Base-by-base conservation (phyloP, 106 monocot species). In the Phalaenopsis equestris region DNA sequence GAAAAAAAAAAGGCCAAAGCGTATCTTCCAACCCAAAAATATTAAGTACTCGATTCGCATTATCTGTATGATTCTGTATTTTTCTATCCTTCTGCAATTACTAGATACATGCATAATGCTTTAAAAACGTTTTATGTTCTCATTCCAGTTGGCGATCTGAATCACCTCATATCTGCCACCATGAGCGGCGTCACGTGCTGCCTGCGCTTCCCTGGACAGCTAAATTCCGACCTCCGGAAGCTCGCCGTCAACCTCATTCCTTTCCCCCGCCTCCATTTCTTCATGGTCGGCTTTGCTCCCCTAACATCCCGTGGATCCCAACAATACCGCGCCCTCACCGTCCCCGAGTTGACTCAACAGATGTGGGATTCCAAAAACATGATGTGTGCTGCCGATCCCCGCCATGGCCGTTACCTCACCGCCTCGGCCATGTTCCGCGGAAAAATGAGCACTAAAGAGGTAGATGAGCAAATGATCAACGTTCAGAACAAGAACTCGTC, bases 281-380 rank as follows among this genome's bases (percentile, higher is more conserved):
- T 79, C 79, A 79, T 79, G 79, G 70, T 70, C 12, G 70, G 70
- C 38, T 70, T 70, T 14, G 70, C 70, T 37, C 70, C 70, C 37
- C 70, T 79, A 46, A 79, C 79, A 36, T 79, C 79, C 16, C 1
- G 79, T 1, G 79, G 79, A 1, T 79, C 79, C 4, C 79, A 79
- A 39, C 79, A 79, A 38, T 79, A 79, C 79, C 79, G 79, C 1
- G 61, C 79, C 11, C 79, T 79, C 79, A 65, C 79, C 21, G 79
- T 79, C 2, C 79, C 79, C 3, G 79, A 79, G 46, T 87, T 93
- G 65, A 93, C 93, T 37, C 93, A 90, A 75, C 93, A 93, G 76
- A 93, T 93, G 90, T 93, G 93, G 93, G 93, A 90, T 52, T 24
- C 93, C 47, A 90, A 90, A 85, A 93, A 93, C 85, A 93, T 93